These are phyloP conservation scores for Pholiota adiposa DNA, from an alignment of 1,284 basidiomycete species.

Conservation along the genomic window DNA sequence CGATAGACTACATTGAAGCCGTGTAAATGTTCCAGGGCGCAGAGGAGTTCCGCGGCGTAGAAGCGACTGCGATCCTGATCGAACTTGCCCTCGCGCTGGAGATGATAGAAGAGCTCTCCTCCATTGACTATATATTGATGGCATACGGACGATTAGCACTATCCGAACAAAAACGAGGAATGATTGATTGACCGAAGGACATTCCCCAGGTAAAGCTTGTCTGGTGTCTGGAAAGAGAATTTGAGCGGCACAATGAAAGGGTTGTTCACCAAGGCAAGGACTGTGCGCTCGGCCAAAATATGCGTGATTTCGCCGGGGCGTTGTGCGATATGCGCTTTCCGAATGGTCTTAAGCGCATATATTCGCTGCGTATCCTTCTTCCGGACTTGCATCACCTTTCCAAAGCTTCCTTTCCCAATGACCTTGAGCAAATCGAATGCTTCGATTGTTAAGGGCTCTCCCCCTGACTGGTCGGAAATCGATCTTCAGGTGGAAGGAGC, in stretches of 20 bases:
- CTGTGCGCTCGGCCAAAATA: slow-evolving; percentile 96
- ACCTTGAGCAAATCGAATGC: slow-evolving; percentile 97
- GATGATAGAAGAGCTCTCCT: slow-evolving; percentile 97
- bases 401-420: slow-evolving; percentile 97
- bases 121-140: slow-evolving; percentile 76
- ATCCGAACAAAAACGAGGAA: neutral
- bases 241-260: slow-evolving; percentile 99
- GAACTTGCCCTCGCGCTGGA: slow-evolving; percentile 97
- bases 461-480: slow-evolving; percentile 88
- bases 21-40: slow-evolving; percentile 95
- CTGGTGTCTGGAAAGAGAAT: slow-evolving; percentile 97
- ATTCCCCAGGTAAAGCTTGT: slow-evolving; percentile 98
- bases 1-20: slow-evolving; percentile 99
- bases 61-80: slow-evolving; percentile 93
- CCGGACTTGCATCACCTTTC: slow-evolving; percentile 97
- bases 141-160: neutral
- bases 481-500: slow-evolving; percentile 95
- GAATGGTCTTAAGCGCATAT: slow-evolving; percentile 98
- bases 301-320: slow-evolving; percentile 97
- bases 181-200: slow-evolving; percentile 72
- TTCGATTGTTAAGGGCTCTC: slow-evolving; percentile 90
- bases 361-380: slow-evolving; percentile 99
- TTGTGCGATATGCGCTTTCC: slow-evolving; percentile 98
- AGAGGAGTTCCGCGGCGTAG: slow-evolving; percentile 95
- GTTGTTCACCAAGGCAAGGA: slow-evolving; percentile 96